Evolutionary conservation across 257 asterid species (phyloP).

Genomic region (Anisodus tanguticus): DNA sequence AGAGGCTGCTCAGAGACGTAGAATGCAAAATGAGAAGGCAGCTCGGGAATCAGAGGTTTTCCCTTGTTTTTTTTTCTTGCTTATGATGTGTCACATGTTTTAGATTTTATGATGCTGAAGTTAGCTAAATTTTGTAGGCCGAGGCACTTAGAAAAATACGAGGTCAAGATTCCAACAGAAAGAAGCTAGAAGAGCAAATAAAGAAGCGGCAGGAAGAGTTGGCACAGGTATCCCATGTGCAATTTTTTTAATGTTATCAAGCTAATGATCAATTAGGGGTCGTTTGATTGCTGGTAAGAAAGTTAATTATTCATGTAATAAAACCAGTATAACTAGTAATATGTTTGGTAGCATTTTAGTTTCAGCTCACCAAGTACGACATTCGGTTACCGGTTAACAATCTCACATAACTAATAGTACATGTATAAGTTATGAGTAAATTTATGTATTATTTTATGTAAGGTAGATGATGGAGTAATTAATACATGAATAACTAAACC

Average conservation of each 20-base stretch:
- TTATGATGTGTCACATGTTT: not conserved
- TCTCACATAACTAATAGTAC: too few relatives aligned
- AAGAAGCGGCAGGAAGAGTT: constrained; percentile 91
- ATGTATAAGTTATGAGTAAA: too few relatives aligned
- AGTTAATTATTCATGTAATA: too few relatives aligned
- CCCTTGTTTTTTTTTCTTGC: not conserved
- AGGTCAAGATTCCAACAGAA: constrained; percentile 93
- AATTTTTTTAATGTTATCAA: constrained; percentile 13
- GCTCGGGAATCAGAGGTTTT: constrained; percentile 51
- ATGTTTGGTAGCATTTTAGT: too few relatives aligned
- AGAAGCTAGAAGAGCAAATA: constrained; percentile 83
- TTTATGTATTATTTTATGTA: too few relatives aligned
- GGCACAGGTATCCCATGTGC: constrained; percentile 68
- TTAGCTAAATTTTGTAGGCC: constrained; percentile 38
- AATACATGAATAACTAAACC: too few relatives aligned
- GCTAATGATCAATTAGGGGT: not conserved
- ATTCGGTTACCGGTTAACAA: too few relatives aligned
- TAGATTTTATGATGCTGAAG: not conserved
- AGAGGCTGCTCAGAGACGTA: constrained; percentile 53
- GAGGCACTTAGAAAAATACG: constrained; percentile 87
- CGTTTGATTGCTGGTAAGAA: too few relatives aligned
- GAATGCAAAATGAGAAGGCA: constrained; percentile 50
- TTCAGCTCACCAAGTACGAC: too few relatives aligned
- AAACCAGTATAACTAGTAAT: too few relatives aligned
- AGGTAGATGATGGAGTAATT: too few relatives aligned